Conservation (phyloP, 257 asterid species). For the Fraxinus quadrangulata region DNA sequence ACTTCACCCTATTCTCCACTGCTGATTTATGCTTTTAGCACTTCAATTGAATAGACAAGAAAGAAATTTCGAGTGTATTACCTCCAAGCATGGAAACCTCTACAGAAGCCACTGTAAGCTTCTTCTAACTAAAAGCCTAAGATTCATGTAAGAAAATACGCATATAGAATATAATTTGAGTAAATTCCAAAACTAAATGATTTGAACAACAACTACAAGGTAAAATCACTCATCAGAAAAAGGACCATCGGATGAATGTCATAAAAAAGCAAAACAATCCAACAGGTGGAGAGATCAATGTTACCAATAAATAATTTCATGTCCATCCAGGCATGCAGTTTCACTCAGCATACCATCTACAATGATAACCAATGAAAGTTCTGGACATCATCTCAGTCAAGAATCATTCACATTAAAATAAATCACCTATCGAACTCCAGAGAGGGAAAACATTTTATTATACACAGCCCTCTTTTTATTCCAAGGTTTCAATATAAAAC, state of each 20-base stretch:
- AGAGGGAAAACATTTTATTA: too few species aligned
- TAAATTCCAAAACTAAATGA: neutral
- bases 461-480: too few species aligned
- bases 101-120: neutral
- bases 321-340: neutral
- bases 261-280: neutral
- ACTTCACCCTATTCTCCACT: neutral
- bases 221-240: neutral
- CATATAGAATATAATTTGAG: neutral
- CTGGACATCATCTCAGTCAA: too few species aligned
- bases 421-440: too few species aligned
- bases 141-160: neutral
- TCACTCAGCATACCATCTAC: constrained; percentile 8
- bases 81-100: neutral
- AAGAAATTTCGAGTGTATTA: neutral
- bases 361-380: neutral
- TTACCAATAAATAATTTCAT: constrained; percentile 1
- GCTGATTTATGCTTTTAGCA: neutral
- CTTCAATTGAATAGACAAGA: constrained; percentile 12
- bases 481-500: too few species aligned
- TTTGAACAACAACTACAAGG: neutral
- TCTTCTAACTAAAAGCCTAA: neutral
- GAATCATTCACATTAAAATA: too few species aligned
- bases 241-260: constrained; percentile 5
- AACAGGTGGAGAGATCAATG: neutral